Evolutionary conservation across 1,284 basidiomycete species (phyloP), one percentile per base, ranked within the genome.

Genomic region (Porogramme epimiltina): DNA sequence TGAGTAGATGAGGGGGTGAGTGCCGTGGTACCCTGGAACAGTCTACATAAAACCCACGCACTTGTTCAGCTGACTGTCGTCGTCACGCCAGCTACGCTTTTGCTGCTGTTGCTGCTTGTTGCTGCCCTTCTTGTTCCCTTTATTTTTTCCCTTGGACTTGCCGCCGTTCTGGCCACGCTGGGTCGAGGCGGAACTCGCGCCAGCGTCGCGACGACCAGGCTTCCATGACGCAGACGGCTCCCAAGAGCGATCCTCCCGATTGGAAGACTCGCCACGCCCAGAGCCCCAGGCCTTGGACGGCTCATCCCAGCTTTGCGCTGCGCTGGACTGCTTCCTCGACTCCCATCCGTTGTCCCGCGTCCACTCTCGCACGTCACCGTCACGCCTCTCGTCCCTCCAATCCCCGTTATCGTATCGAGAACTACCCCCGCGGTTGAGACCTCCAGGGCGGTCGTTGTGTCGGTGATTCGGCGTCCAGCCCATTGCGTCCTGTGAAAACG

Each of bases 61-160:
- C 88, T 90, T 90, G 68, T 90, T 90, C 54, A 84, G 66, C 59
- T 77, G 79, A 19, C 77, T 76, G 51, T 87, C 86, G 50, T 87
- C 84, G 41, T 74, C 75, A 45, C 79, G 74, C 79, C 84, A 83
- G 59, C 85, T 85, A 45, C 84, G 76, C 47, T 65, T 67, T 54
- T 66, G 66, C 43, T 71, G 49, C 23, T 47, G 45, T 24, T 70
- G 51, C 71, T 71, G 49, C 74, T 69, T 51, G 53, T 70, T 73
- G 45, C 70, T 64, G 24, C 60, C 55, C 51, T 62, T 58, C 48
- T 68, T 69, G 23, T 67, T 70, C 36, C 70, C 70, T 52, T 70
- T 68, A 36, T 64, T 61, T 36, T 66, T 60, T 25, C 69, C 68
- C 44, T 76, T 76, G 19, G 52, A 42, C 42, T 73, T 70, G 44